A percentile compares a stretch with the other conserved stretches of the same genome.
These are phyloP conservation scores for Sonneratia caseolaris DNA, from an alignment of 345 rosid genomes.

Conservation along the genomic window DNA sequence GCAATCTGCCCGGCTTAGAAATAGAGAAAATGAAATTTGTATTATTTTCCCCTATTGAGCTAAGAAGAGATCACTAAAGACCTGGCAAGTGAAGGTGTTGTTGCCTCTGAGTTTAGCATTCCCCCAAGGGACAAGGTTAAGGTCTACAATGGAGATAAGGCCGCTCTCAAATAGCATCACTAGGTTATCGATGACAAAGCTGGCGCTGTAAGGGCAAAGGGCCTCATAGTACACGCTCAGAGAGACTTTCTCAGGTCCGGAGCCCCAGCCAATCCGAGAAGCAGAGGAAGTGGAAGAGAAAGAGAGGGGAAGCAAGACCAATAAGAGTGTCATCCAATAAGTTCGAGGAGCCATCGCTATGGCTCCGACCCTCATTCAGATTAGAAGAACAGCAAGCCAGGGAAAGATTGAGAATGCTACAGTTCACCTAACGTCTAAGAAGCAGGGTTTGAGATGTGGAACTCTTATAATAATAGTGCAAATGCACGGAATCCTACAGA, in stretches of 20 bases:
- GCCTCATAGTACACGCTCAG: conserved; percentile 67
- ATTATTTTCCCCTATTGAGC: background rate
- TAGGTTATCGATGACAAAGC: conserved; percentile 51
- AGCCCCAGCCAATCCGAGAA: conserved; percentile 14
- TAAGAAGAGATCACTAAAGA: conserved; percentile 10
- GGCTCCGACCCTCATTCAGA: background rate
- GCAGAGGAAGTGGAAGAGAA: conserved; percentile 10
- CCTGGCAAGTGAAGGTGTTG: conserved; percentile 69
- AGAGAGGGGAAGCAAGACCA: conserved; percentile 7
- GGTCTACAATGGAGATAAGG: conserved; percentile 61
- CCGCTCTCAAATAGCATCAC: conserved; percentile 38
- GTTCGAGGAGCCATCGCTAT: background rate
- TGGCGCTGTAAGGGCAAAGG: conserved; percentile 68
- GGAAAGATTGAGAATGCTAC: background rate
- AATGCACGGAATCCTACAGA: too few relatives aligned
- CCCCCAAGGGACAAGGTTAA: conserved; percentile 73
- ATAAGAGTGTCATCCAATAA: conserved; percentile 8
- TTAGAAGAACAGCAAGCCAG: background rate
- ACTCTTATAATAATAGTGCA: background rate
- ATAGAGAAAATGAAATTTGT: background rate
- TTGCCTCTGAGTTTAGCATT: conserved; percentile 50
- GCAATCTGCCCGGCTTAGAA: background rate
- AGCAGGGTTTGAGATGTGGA: background rate
- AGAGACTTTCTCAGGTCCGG: conserved; percentile 35
- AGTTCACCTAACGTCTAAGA: background rate